Base-by-base conservation (phyloP, 257 asterid species). In the Verbascum thapsus region DNA sequence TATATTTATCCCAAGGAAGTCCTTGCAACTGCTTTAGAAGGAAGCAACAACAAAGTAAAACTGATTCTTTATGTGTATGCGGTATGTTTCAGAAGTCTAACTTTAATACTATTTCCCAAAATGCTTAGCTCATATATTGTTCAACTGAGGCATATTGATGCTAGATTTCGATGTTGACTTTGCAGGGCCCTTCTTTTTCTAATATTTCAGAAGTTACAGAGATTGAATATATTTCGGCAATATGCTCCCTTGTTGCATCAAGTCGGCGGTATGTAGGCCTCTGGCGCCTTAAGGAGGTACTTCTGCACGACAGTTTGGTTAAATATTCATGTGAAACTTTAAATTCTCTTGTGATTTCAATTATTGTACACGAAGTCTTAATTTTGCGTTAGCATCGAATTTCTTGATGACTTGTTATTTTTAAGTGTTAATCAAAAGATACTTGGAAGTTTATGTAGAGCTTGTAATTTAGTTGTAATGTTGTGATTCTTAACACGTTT, bases 271-370 rank as follows among this genome's bases (percentile, higher is more conserved):
- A 66, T 76, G 72, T 78, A 61, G 97, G 97, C 49, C 83, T 90
- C 44, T 87, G 97, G 97, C 90, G 96, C 68, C 84, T 90, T 76
- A 80, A 85, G 67, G 96, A 90, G 92, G 96, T 90, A 83, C 57
- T 49, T 38, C 56, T 70, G 15, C 38, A 12, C 17, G 37, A 41
- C 9, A 8, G 20, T 58, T 17, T 5, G 47, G 41, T 41, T 47
- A 49, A 57, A 22, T 35, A 26, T 47, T 66, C 40, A 15, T 17
- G 52, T 18, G 39, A 26, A 45, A 1, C 53, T 51, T 30, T 54
- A 12, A 6, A 38, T 51, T 37, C 17, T 58, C 62, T 53, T 22
- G 53, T 34, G 63, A 16, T 10, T 51, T 15, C 11, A 13, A n/a
- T 13, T 38, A 17, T 56, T 10, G 20, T 59, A 18, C 40, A 26